Evolutionary conservation across 495 filamentous ascomycete genomes (phyloP), one percentile per base, ranked within the genome.

Genomic region (Chaetomium tenue): DNA sequence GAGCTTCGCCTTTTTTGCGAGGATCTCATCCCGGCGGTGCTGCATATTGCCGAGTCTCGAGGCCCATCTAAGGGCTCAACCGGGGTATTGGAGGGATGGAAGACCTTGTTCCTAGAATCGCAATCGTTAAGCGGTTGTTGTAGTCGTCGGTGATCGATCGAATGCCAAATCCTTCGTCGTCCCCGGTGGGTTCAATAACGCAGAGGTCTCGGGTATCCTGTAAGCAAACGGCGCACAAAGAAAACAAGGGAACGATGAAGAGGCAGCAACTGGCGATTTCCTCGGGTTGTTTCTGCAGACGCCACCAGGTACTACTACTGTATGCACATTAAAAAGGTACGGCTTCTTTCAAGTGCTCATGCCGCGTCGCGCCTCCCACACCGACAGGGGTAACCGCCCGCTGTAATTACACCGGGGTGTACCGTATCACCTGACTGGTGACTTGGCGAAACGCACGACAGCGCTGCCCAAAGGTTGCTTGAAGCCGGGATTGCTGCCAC

Each of bases 1-100:
- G 68, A 99, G 91, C 81, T 90, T 96, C 37, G 92, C 93, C 79
- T 88, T 89, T 78, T 98, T 99, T 66, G 90, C 91, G 52, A 91
- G 79, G 70, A 99, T 95, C 79, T 98, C 94, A 79, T 94, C 92
- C 78, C 89, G 88, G 66, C 92, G 88, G 81, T 91, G 87, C 79
- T 93, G 89, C 83, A 92, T 90, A 50, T 72, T 82, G 70, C 48
- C 69, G 60, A 66, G 60, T 69, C 63, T 63, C 66, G 64, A 74
- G 55, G 67, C 76, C 76, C 80, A 81, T 81, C 51, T 67, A 75
- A 71, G 71, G 69, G 39, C 11, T 47, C 18, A 51, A n/a, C 25
- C 26, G 18, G 47, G 58, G 13, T 51, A 39, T 25, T 11, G 5
- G n/a, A 12, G 3, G 15, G 26, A 9, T 11, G 26, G 18, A 13